Evolutionary conservation across 768 basidiomycete species (phyloP).

Genomic region (Lentinus brumalis): DNA sequence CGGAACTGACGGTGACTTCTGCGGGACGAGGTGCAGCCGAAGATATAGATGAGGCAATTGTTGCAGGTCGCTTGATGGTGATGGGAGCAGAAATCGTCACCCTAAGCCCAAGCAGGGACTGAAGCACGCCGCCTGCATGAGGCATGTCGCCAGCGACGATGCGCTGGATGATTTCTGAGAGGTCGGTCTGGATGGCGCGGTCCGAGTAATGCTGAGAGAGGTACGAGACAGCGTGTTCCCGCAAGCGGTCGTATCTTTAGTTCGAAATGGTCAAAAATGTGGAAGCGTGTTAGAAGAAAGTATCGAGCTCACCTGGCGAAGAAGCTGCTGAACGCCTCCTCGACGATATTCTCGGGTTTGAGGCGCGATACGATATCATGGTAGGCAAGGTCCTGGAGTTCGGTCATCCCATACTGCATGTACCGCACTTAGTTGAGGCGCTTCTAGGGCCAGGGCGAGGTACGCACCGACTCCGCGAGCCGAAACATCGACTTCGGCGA

Average conservation of each 20-base stretch:
- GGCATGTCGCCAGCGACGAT: conserved; percentile 14
- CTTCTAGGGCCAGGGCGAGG: too few relatives aligned
- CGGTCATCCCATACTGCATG: conserved; percentile 22
- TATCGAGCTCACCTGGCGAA: too few relatives aligned
- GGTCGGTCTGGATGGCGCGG: background rate
- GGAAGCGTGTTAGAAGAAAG: too few relatives aligned
- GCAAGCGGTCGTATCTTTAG: conserved; percentile 19
- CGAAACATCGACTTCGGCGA: conserved; percentile 30
- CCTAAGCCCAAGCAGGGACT: conserved; percentile 12
- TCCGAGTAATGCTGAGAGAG: conserved; percentile 7
- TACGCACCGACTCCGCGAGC: conserved; percentile 22
- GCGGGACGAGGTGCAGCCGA: too few relatives aligned
- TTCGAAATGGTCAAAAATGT: too few relatives aligned
- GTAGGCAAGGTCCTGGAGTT: conserved; percentile 21
- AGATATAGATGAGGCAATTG: too few relatives aligned
- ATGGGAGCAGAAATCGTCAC: background rate
- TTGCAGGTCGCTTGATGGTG: too few relatives aligned
- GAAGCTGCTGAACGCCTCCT: conserved; percentile 30
- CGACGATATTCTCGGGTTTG: conserved; percentile 21
- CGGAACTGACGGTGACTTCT: too few relatives aligned
- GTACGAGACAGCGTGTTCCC: conserved; percentile 15
- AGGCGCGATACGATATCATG: conserved; percentile 11
- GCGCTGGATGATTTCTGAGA: conserved; percentile 3
- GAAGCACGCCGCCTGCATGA: conserved; percentile 7
- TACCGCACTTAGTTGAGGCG: too few relatives aligned